Evolutionary conservation across 2,329 filamentous ascomycete species (phyloP).

Genomic region (Bipolaris victoriae): DNA sequence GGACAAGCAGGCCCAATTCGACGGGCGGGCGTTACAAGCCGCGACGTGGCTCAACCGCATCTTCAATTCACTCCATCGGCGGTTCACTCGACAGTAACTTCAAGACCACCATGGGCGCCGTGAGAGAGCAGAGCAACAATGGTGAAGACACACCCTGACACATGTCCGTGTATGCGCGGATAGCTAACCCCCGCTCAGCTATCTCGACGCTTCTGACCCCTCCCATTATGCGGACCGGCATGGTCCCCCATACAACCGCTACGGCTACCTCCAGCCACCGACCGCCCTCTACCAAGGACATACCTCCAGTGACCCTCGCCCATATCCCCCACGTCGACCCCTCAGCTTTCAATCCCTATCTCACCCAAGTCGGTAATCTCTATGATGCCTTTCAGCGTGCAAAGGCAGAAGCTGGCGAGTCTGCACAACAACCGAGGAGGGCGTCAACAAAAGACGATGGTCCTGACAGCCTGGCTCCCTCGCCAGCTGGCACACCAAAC

Average conservation of each 20-base stretch:
- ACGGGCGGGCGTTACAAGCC: slow-evolving; percentile 57
- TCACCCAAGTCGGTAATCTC: slow-evolving; percentile 81
- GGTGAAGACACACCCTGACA: slow-evolving; percentile 55
- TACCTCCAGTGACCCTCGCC: slow-evolving; percentile 88
- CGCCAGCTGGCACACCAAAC: slow-evolving; percentile 48
- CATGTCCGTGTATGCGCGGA: background rate
- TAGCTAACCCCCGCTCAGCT: slow-evolving; percentile 57
- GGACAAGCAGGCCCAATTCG: slow-evolving; percentile 54
- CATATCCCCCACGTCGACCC: slow-evolving; percentile 84
- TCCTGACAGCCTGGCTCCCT: slow-evolving; percentile 53
- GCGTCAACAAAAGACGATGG: slow-evolving; percentile 59
- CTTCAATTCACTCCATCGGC: slow-evolving; percentile 86
- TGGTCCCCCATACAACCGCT: slow-evolving; percentile 77
- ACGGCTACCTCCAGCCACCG: slow-evolving; percentile 75
- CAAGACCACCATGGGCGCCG: slow-evolving; percentile 62
- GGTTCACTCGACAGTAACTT: slow-evolving; percentile 78
- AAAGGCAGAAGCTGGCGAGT: slow-evolving; percentile 73
- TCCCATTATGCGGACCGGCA: slow-evolving; percentile 85
- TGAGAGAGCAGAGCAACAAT: slow-evolving; percentile 82
- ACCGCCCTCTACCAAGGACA: slow-evolving; percentile 84
- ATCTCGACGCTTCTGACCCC: slow-evolving; percentile 94
- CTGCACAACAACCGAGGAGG: slow-evolving; percentile 55
- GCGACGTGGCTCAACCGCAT: slow-evolving; percentile 81
- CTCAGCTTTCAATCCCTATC: slow-evolving; percentile 81
- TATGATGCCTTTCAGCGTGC: slow-evolving; percentile 89